Percentiles rank a stretch among this genome's conserved stretches.
Evolutionary conservation across 495 filamentous ascomycete genomes (phyloP).

Genomic region (Jackrogersella minutella): DNA sequence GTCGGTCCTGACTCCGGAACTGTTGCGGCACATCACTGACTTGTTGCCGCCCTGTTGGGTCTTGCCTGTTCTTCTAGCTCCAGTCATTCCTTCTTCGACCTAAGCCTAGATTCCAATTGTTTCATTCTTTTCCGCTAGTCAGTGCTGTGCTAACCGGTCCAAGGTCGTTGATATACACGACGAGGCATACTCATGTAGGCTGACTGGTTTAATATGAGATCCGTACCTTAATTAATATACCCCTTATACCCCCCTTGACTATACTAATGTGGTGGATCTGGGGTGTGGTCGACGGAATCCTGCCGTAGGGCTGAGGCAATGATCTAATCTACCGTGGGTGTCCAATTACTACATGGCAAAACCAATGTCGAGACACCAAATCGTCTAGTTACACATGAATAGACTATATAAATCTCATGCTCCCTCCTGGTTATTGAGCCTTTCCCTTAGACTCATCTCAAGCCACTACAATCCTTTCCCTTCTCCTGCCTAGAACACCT

Average conservation of each 20-base stretch:
- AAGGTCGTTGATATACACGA: constrained; percentile 1
- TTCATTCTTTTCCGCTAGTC: neutral
- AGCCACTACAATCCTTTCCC: constrained; percentile 3
- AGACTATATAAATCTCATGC: constrained; percentile 33
- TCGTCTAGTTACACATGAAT: constrained; percentile 20
- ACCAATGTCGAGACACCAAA: constrained; percentile 7
- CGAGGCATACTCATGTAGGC: constrained; percentile 25
- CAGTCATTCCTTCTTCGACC: constrained; percentile 11
- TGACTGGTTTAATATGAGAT: constrained; percentile 10
- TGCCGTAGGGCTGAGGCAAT: constrained; percentile 41
- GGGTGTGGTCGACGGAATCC: constrained; percentile 38
- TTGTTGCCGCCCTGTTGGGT: constrained; percentile 12
- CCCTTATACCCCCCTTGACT: constrained; percentile 20
- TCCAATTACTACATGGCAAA: constrained; percentile 33
- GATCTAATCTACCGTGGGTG: constrained; percentile 31
- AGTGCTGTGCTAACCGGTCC: neutral
- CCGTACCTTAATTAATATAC: constrained; percentile 25
- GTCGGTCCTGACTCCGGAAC: constrained; percentile 23
- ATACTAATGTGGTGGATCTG: constrained; percentile 20
- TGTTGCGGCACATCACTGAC: constrained; percentile 3
- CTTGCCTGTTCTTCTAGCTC: neutral
- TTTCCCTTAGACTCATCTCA: constrained; percentile 14
- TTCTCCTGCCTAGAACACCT: neutral
- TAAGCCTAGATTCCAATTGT: neutral
- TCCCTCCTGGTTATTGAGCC: constrained; percentile 6